phyloP scores from a whole-genome alignment of 2,329 filamentous ascomycete species.

The Huntiella decipiens region DNA sequence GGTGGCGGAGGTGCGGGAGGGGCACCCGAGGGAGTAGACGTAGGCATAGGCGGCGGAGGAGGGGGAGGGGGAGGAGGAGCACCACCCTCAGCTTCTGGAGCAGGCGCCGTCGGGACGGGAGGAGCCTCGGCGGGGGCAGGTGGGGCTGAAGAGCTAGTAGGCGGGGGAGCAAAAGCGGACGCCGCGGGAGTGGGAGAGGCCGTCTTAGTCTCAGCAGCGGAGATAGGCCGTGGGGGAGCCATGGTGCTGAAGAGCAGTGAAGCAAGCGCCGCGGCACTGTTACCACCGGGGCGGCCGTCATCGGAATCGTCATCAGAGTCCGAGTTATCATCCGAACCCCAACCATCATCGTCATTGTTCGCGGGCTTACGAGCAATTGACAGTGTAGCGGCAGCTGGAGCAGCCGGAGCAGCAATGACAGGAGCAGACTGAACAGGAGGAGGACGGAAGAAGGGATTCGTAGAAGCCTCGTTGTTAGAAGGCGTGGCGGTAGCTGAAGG shows the following conservation, averaged over 20 bases:
- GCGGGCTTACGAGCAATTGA: constrained; percentile 40
- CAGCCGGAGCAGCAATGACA: constrained; percentile 21
- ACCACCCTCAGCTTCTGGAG: constrained; percentile 18
- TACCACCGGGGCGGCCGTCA: constrained; percentile 59
- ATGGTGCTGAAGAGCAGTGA: constrained; percentile 94
- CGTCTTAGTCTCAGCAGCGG: constrained; percentile 56
- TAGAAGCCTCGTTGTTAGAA: constrained; percentile 41
- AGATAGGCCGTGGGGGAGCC: constrained; percentile 77
- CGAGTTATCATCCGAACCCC: constrained; percentile 55
- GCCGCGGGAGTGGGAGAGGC: constrained; percentile 20
- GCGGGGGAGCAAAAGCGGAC: constrained; percentile 20
- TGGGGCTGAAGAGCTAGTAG: constrained; percentile 22
- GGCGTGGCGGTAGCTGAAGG: constrained; percentile 24
- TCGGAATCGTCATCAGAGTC: constrained; percentile 52
- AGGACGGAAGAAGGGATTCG: constrained; percentile 67
- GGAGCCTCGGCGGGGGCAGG: constrained; percentile 22
- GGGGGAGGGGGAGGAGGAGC: constrained; percentile 17
- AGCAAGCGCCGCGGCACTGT: constrained; percentile 76
- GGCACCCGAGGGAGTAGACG: background rate
- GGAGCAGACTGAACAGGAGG: constrained; percentile 17
- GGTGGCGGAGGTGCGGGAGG: constrained; percentile 16
- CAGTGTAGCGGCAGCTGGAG: constrained; percentile 25
- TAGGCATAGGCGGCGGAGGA: constrained; percentile 14
- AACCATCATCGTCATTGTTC: constrained; percentile 57
- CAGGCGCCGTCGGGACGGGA: constrained; percentile 17